These are phyloP conservation scores for Microsporum audouinii DNA, from an alignment of 2,329 filamentous ascomycete genomes.

Conservation along the genomic window DNA sequence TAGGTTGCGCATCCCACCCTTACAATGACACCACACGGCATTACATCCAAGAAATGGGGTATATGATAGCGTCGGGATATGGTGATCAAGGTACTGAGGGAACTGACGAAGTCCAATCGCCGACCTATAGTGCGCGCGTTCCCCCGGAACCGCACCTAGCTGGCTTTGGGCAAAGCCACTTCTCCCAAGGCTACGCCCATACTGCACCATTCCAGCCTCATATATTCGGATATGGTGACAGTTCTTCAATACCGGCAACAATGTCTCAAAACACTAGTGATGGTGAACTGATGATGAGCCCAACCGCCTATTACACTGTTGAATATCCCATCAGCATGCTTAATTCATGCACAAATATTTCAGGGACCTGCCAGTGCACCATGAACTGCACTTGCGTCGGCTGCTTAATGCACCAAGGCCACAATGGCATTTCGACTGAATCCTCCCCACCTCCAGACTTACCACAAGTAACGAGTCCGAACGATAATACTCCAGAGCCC, in stretches of 20 bases:
- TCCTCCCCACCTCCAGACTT: slow-evolving; percentile 13
- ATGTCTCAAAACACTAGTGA: background rate
- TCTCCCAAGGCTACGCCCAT: slow-evolving; percentile 13
- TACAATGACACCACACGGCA: slow-evolving; percentile 37
- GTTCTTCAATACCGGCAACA: background rate
- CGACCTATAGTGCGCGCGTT: slow-evolving; percentile 15
- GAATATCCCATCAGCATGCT: slow-evolving; percentile 32
- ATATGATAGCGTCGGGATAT: slow-evolving; percentile 28
- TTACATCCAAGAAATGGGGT: slow-evolving; percentile 37
- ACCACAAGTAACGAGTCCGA: background rate
- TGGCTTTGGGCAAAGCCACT: background rate
- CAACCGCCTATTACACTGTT: slow-evolving; percentile 32
- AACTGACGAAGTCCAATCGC: slow-evolving; percentile 15
- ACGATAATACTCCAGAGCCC: background rate
- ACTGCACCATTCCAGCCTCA: background rate
- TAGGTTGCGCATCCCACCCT: slow-evolving; percentile 37
- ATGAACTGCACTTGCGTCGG: slow-evolving; percentile 43
- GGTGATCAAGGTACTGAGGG: slow-evolving; percentile 17
- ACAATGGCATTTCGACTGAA: slow-evolving; percentile 34
- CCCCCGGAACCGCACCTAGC: background rate
- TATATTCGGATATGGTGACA: background rate
- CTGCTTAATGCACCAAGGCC: slow-evolving; percentile 42
- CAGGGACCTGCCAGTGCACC: slow-evolving; percentile 42
- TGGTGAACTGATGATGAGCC: slow-evolving; percentile 28
- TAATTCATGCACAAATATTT: slow-evolving; percentile 36